Percentiles rank a stretch among this genome's conserved stretches.
Evolutionary conservation across 768 basidiomycete genomes (phyloP).

Genomic region (Lactarius hatsudake): DNA sequence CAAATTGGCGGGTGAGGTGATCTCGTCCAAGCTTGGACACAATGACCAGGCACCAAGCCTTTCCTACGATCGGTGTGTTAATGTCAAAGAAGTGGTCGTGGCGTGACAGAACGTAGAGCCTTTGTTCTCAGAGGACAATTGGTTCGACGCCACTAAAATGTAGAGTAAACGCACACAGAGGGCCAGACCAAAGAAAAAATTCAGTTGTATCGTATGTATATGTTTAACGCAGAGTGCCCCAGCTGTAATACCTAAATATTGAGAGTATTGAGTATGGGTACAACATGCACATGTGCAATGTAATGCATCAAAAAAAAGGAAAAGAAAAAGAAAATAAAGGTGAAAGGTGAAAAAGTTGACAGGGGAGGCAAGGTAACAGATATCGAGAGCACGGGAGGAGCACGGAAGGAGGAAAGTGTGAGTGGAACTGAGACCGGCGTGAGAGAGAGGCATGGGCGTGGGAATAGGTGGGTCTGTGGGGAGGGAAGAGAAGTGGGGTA

Average conservation of each 20-base stretch:
- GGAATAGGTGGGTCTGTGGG: not conserved
- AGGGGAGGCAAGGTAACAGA: slow-evolving; percentile 1
- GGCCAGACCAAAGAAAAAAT: not conserved
- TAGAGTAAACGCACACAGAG: not conserved
- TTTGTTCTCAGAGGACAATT: not conserved
- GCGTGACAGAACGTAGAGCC: not conserved
- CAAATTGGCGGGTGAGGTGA: not conserved
- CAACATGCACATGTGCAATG: slow-evolving; percentile 22
- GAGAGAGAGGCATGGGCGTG: not conserved
- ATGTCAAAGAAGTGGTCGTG: not conserved
- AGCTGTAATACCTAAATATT: slow-evolving; percentile 19
- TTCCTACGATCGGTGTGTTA: not conserved
- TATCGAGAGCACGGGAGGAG: slow-evolving; percentile 7
- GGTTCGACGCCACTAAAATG: not conserved
- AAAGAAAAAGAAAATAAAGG: not conserved
- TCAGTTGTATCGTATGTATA: slow-evolving; percentile 7
- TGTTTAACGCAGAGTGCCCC: slow-evolving; percentile 11
- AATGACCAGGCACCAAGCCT: too few relatives aligned
- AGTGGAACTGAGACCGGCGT: slow-evolving; percentile 2
- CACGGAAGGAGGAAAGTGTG: not conserved
- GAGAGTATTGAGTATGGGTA: slow-evolving; percentile 25
- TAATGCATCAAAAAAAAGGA: slow-evolving; percentile 19
- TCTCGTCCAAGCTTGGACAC: too few relatives aligned
- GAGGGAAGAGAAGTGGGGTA: not conserved
- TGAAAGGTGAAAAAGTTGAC: not conserved